Evolutionary conservation across 495 filamentous ascomycete species (phyloP), one percentile per base, ranked within the genome.

Genomic region (Aspergillus indologenus): DNA sequence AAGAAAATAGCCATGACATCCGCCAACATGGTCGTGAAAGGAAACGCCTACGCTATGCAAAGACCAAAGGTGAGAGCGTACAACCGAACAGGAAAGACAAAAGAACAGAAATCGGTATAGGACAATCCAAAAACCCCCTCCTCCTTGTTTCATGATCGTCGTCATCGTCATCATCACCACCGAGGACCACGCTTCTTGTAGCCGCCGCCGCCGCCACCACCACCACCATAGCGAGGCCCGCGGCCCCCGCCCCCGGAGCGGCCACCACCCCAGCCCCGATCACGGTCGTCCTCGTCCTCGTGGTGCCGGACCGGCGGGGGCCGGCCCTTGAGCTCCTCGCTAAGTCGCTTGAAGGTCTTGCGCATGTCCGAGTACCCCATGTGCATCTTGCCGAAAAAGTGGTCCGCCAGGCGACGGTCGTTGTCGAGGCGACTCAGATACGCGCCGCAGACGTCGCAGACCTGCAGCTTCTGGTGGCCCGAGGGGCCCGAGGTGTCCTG

Each of bases 311-410:
- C 71, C 19, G 87, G 84, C 15, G 85, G 82, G 46, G 83, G 77
- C n/a, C 88, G 72, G 5, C 87, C 87, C 56, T 89, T 86, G 59
- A 96, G 76, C 70, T 98, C 94, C 73, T 90, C 90, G 56, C 87
- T 87, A 56, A 98, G 82, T n/a, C 81, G 77, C 61, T 96, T 94
- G 64, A 80, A 89, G 14, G 89, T 91, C 79, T 90, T 94, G 61
- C 94, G 84, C 94, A 98, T 98, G 76, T 96, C 90, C 34, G 94
- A 93, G 70, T 97, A 98, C 0, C 94, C 94, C 67, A 98, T 79
- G 68, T 98, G 94, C 95, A 98, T 98, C 79, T 98, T 98, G 29
- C 94, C 94, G 71, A 96, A 98, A 73, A 98, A 98, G 67, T 98
- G 94, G 71, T 98, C 94, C 24, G 94, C 94, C 71, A 98, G 68